These are phyloP conservation scores for Apiotrichum domesticum DNA, from an alignment of 1,284 basidiomycete genomes.

Conservation along the genomic window DNA sequence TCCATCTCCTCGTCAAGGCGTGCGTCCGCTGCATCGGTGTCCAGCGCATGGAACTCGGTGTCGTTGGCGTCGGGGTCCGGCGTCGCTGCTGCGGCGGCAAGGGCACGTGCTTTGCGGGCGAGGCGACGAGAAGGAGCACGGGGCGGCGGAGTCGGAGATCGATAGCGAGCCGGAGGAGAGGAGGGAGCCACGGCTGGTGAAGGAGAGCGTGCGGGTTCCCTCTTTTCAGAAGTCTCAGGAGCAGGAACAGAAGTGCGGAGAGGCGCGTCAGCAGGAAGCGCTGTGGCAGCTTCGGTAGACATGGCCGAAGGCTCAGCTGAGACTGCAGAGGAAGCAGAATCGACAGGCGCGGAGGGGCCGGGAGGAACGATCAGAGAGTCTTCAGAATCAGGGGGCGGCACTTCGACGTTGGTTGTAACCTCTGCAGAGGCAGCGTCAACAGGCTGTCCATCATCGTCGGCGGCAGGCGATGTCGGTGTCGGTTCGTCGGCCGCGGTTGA, in stretches of 20 bases:
- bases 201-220: too few species aligned
- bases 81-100: constrained; percentile 12
- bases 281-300: not conserved
- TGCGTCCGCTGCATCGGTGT: constrained; percentile 39
- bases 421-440: too few species aligned
- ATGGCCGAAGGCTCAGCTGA: not conserved
- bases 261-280: not conserved
- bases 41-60: constrained; percentile 34
- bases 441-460: too few species aligned
- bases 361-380: too few species aligned
- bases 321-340: not conserved
- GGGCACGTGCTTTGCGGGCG: constrained; percentile 15
- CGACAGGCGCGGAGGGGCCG: too few species aligned
- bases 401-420: too few species aligned
- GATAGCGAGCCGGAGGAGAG: not conserved
- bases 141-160: not conserved
- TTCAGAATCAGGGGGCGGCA: too few species aligned
- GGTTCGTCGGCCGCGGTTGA: too few species aligned
- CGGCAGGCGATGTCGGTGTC: not conserved
- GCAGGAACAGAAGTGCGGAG: not conserved
- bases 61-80: constrained; percentile 45
- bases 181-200: too few species aligned
- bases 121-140: constrained; percentile 20
- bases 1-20: constrained; percentile 48
- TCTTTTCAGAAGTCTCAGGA: too few species aligned